Evolutionary conservation across 2,329 filamentous ascomycete genomes (phyloP).

Genomic region (Fusarium armeniacum): DNA sequence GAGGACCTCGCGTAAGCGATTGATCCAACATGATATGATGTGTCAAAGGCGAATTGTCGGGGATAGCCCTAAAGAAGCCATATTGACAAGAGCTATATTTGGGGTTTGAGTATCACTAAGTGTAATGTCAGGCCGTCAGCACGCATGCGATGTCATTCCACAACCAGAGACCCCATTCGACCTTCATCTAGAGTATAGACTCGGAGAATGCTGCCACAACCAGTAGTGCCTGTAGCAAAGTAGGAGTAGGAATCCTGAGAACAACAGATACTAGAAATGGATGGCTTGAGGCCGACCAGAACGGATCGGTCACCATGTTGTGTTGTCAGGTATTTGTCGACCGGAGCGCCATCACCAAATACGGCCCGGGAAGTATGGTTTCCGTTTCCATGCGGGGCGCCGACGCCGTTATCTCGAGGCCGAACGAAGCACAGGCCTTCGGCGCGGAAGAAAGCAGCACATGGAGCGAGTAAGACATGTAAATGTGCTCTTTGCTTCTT

Average conservation of each 20-base stretch:
- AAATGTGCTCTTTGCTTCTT: slow-evolving; percentile 25
- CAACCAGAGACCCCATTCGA: neutral
- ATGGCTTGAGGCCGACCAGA: slow-evolving; percentile 23
- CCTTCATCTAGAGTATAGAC: slow-evolving; percentile 7
- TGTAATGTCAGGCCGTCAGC: too few species aligned
- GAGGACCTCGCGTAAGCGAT: neutral
- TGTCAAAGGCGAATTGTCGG: neutral
- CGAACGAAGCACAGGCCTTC: slow-evolving; percentile 25
- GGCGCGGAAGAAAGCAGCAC: slow-evolving; percentile 7
- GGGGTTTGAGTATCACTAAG: neutral
- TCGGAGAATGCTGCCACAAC: slow-evolving; percentile 16
- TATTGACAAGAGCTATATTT: neutral
- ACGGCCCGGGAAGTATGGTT: slow-evolving; percentile 19
- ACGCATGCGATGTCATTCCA: neutral
- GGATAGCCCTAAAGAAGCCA: neutral
- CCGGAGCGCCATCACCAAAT: slow-evolving; percentile 18
- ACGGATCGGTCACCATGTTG: slow-evolving; percentile 26
- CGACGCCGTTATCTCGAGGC: slow-evolving; percentile 12
- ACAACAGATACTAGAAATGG: neutral
- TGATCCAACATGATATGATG: slow-evolving; percentile 6
- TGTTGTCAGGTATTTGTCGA: slow-evolving; percentile 13
- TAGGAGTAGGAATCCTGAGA: slow-evolving; percentile 17
- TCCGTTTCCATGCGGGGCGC: slow-evolving; percentile 17
- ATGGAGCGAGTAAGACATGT: slow-evolving; percentile 6
- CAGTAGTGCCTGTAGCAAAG: slow-evolving; percentile 8